Base-by-base conservation (phyloP, 2,329 filamentous ascomycete species). In the Penicillium vulpinum region DNA sequence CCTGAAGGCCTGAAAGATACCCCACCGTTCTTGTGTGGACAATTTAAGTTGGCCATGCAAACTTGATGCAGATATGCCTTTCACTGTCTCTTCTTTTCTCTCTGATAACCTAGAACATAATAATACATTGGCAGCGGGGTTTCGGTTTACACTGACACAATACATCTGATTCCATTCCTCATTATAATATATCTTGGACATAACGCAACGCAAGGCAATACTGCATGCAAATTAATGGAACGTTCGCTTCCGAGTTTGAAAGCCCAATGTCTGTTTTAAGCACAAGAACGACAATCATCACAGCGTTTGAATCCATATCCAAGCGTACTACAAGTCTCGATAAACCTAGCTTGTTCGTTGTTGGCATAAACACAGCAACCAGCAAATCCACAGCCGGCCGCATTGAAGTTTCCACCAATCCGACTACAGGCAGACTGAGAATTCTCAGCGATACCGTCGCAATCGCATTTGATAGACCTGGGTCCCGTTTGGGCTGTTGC, bases 1-100 rank as follows among this genome's bases (percentile, higher is more conserved):
- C 33, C 33, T 31, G 28, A 53, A 40, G 47, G 59, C 56, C 59
- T 57, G 56, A 57, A 64, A 60, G 61, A 67, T 66, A 66, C 64
- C 62, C 64, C 59, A 44, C 39, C 35, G 54, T 50, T 51, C 40
- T 55, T 57, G 51, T 62, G 56, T 58, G 55, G 49, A 54, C 36
- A 51, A 33, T 51, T 51, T 21, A 57, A 51, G 40, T 50, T 38
- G 46, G 56, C 57, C 52, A 43, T 59, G 44, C 54, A 54, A 63
- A 46, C 45, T 46, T 44, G 59, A 62, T 61, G 38, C 57, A 52
- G 50, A 61, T 63, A 54, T 50, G 53, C 49, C 54, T 15, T 51
- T 59, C 58, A 28, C 58, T 60, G 41, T 59, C 50, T 64, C 56
- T 51, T 53, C 50, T 55, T 57, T 24, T 15, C 51, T 47, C 38